These are phyloP conservation scores for Phaeoacremonium minimum DNA, from an alignment of 2,329 filamentous ascomycete species.

Conservation along the genomic window DNA sequence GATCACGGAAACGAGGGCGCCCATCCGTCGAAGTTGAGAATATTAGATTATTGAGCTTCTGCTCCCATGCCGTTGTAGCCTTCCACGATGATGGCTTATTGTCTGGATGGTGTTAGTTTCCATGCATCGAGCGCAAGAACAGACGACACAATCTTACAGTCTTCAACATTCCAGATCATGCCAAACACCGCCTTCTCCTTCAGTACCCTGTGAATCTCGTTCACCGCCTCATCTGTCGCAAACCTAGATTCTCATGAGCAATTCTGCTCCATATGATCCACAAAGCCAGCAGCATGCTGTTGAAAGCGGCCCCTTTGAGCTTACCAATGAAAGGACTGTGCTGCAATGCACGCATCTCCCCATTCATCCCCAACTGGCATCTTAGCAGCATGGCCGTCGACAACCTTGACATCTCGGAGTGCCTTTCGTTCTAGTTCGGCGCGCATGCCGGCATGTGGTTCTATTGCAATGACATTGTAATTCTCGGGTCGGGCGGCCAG, in stretches of 20 bases:
- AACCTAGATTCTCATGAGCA: too few species aligned
- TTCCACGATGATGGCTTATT: slow-evolving; percentile 57
- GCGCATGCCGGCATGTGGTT: slow-evolving; percentile 63
- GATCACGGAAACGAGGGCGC: slow-evolving; percentile 60
- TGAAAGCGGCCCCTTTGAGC: slow-evolving; percentile 10
- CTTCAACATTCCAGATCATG: slow-evolving; percentile 71
- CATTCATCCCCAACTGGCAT: slow-evolving; percentile 53
- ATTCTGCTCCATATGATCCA: too few species aligned
- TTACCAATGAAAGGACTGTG: slow-evolving; percentile 62
- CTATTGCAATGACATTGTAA: slow-evolving; percentile 50
- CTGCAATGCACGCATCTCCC: slow-evolving; percentile 62
- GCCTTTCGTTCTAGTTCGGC: slow-evolving; percentile 53
- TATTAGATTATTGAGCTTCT: slow-evolving; percentile 55
- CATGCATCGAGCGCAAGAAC: neutral
- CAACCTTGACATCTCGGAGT: slow-evolving; percentile 48
- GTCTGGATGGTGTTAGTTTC: slow-evolving; percentile 35
- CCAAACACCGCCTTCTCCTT: slow-evolving; percentile 57
- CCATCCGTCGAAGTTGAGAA: slow-evolving; percentile 46
- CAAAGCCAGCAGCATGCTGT: too few species aligned
- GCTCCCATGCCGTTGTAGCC: slow-evolving; percentile 56
- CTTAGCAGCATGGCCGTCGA: slow-evolving; percentile 52
- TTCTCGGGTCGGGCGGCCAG: slow-evolving; percentile 54
- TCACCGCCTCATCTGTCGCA: slow-evolving; percentile 55
- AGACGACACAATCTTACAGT: slow-evolving; percentile 38
- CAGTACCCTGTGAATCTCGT: slow-evolving; percentile 64